Conservation (phyloP, 345 rosid species). For the Salix suchowensis region DNA sequence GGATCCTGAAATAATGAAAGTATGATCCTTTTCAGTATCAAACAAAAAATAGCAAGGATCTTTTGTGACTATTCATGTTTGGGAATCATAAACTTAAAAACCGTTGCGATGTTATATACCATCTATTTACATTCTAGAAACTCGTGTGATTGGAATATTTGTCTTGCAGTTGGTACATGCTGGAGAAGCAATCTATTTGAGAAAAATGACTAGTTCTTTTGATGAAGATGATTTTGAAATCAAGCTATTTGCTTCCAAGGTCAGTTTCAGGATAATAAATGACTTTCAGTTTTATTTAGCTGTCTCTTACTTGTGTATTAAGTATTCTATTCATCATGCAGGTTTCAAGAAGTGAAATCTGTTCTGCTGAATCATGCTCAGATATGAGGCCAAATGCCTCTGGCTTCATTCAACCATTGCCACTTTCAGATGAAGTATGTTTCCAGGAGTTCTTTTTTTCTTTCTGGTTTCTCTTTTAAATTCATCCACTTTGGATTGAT, state of each 20-base stretch:
- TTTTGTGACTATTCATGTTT: background rate
- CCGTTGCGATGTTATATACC: background rate
- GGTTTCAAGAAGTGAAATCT: conserved; percentile 37
- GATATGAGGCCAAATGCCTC: conserved; percentile 28
- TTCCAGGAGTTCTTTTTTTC: conserved; percentile 4
- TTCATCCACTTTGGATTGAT: background rate
- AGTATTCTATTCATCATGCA: conserved; percentile 10
- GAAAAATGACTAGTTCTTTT: conserved; percentile 41
- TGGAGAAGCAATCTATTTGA: conserved; percentile 52
- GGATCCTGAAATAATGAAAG: conserved; percentile 80
- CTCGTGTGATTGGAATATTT: conserved; percentile 15
- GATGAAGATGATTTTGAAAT: conserved; percentile 55
- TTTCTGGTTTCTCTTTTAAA: conserved; percentile 1
- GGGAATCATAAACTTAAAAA: background rate
- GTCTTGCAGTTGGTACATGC: conserved; percentile 54
- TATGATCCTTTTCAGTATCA: conserved; percentile 25
- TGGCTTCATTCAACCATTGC: conserved; percentile 21
- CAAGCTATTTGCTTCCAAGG: conserved; percentile 48
- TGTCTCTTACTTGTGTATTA: conserved; percentile 9
- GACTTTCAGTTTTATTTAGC: conserved; percentile 11
- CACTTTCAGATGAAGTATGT: conserved; percentile 30
- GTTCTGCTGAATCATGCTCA: conserved; percentile 22
- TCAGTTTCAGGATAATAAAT: conserved; percentile 23
- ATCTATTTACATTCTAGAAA: conserved; percentile 6
- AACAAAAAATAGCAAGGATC: background rate